phyloP scores from a whole-genome alignment of 2,329 filamentous ascomycete species.

The Cladosporium sp. region DNA sequence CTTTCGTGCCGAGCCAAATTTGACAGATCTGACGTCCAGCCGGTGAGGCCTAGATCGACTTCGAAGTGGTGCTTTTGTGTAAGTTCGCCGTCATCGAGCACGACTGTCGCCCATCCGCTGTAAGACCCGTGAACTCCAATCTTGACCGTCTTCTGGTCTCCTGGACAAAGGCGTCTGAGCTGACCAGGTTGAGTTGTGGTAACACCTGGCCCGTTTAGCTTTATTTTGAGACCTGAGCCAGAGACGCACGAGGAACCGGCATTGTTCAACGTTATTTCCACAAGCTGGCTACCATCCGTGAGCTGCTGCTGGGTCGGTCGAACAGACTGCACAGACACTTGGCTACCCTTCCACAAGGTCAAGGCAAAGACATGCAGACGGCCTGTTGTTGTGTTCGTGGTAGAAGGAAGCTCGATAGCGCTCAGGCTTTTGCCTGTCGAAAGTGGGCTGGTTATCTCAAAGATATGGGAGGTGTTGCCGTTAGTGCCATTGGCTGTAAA shows the following conservation, averaged over 20 bases:
- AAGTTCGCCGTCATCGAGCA: conserved; percentile 25
- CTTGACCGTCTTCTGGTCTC: conserved; percentile 36
- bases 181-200: conserved; percentile 31
- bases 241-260: conserved; percentile 28
- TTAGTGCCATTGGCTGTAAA: conserved; percentile 35
- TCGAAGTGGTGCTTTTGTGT: conserved; percentile 13
- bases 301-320: conserved; percentile 39
- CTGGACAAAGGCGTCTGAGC: conserved; percentile 37
- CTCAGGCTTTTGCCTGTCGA: conserved; percentile 39
- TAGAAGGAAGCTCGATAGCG: conserved; percentile 34
- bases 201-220: conserved; percentile 29
- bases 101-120: conserved; percentile 16
- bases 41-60: not conserved
- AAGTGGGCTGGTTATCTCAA: conserved; percentile 40
- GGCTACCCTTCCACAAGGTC: conserved; percentile 24
- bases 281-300: conserved; percentile 33
- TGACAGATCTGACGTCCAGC: conserved; percentile 6
- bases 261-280: conserved; percentile 36
- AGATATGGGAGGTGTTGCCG: conserved; percentile 38
- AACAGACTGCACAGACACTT: conserved; percentile 34
- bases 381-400: conserved; percentile 33
- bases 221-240: conserved; percentile 29
- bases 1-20: conserved; percentile 7
- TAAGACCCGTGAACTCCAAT: conserved; percentile 33
- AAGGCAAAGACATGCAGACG: conserved; percentile 38